These are phyloP conservation scores for Hyaloscypha hepaticicola DNA, from an alignment of 495 filamentous ascomycete genomes.

Conservation along the genomic window DNA sequence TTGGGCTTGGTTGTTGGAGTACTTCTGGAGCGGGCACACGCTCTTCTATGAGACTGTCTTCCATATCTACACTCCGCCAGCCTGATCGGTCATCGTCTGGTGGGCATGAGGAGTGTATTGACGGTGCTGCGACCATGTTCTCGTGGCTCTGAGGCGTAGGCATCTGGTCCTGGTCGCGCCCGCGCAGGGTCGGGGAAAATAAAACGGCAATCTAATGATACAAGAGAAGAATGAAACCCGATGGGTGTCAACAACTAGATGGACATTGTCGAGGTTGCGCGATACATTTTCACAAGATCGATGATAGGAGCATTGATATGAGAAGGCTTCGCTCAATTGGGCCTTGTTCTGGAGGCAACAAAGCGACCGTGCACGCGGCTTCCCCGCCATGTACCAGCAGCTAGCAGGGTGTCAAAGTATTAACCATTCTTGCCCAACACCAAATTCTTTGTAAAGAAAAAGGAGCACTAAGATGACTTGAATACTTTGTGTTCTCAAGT, in stretches of 20 bases:
- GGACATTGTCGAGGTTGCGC: slow-evolving; percentile 21
- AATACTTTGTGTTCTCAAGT: neutral
- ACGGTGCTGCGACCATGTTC: slow-evolving; percentile 11
- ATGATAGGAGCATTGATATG: slow-evolving; percentile 14
- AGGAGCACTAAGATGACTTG: neutral
- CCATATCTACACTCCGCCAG: slow-evolving; percentile 32
- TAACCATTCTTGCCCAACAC: neutral
- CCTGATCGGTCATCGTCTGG: slow-evolving; percentile 35
- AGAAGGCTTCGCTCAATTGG: slow-evolving; percentile 19
- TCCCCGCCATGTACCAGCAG: neutral
- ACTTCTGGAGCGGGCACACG: slow-evolving; percentile 19
- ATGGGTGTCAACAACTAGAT: slow-evolving; percentile 19
- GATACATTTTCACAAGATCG: slow-evolving; percentile 15
- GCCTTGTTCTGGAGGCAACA: neutral
- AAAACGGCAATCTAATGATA: slow-evolving; percentile 31
- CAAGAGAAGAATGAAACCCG: slow-evolving; percentile 27
- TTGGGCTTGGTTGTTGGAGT: slow-evolving; percentile 33
- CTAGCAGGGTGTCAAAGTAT: neutral
- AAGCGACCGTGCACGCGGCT: neutral
- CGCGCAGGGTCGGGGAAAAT: slow-evolving; percentile 28
- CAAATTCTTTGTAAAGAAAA: neutral
- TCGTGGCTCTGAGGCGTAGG: slow-evolving; percentile 50
- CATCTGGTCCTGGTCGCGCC: slow-evolving; percentile 40
- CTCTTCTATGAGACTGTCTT: slow-evolving; percentile 23
- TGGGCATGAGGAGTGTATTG: slow-evolving; percentile 35